These are phyloP conservation scores for Stachybotrys elegans DNA, from an alignment of 2,329 filamentous ascomycete genomes.

Conservation along the genomic window DNA sequence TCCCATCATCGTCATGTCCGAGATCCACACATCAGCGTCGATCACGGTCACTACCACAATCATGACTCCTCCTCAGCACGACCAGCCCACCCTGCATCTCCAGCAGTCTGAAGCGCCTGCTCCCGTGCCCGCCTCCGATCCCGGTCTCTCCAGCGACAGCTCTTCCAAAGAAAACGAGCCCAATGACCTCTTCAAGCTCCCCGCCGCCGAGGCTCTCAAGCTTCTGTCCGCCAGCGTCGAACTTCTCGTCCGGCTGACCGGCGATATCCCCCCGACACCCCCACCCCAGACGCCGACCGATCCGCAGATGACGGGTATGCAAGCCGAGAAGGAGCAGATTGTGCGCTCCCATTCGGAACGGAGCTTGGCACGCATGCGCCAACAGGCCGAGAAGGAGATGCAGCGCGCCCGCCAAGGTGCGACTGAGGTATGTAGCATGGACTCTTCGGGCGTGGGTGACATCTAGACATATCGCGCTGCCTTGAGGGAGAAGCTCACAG, in stretches of 20 bases:
- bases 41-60: constrained; percentile 12
- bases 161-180: constrained; percentile 14
- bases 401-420: too few relatives aligned
- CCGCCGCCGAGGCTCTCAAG: constrained; percentile 70
- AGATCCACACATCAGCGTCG: constrained; percentile 12
- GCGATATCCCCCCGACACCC: constrained; percentile 77
- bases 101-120: constrained; percentile 21
- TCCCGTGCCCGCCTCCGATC: constrained; percentile 36
- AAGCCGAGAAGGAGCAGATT: constrained; percentile 57
- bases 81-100: constrained; percentile 12
- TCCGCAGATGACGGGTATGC: constrained; percentile 62
- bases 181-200: constrained; percentile 67
- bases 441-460: constrained; percentile 11
- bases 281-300: constrained; percentile 58
- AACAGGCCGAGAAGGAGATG: constrained; percentile 30
- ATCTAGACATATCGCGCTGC: constrained; percentile 21
- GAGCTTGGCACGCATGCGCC: constrained; percentile 41
- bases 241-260: constrained; percentile 64
- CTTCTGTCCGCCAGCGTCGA: constrained; percentile 71
- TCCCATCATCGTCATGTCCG: constrained; percentile 15
- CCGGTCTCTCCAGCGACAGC: constrained; percentile 21
- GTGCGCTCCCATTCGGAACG: constrained; percentile 53
- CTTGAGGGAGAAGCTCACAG: constrained; percentile 19
- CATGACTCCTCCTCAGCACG: constrained; percentile 10
- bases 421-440: too few relatives aligned